Evolutionary conservation across 1,139 yeast genomes (phyloP).

Genomic region (Sugiyamaella xylanicola): DNA sequence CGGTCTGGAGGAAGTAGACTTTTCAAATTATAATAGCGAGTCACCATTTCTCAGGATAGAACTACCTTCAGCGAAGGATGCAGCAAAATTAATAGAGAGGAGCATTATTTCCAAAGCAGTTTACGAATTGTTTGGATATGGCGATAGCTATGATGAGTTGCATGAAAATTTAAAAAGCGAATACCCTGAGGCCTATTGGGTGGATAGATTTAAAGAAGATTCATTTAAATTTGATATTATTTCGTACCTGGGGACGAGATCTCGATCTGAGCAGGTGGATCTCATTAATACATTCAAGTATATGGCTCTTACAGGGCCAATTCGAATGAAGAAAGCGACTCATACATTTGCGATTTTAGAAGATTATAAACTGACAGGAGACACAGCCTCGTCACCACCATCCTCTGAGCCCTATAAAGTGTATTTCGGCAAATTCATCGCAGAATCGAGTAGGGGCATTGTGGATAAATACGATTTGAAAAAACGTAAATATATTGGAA

Average conservation of each 20-base stretch:
- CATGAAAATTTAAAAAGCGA: constrained; percentile 53
- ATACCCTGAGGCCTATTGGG: constrained; percentile 19
- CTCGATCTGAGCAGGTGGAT: constrained; percentile 55
- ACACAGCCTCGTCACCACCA: constrained; percentile 52
- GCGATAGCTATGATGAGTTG: constrained; percentile 55
- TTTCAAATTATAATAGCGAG: constrained; percentile 57
- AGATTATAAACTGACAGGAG: constrained; percentile 54
- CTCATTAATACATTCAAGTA: constrained; percentile 74
- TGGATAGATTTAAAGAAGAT: constrained; percentile 27
- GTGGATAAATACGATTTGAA: constrained; percentile 80
- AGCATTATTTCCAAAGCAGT: constrained; percentile 73
- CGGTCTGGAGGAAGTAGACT: constrained; percentile 56
- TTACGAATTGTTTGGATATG: constrained; percentile 85
- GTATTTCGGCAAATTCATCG: constrained; percentile 78
- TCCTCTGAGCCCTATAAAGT: constrained; percentile 51
- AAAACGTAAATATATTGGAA: constrained; percentile 85
- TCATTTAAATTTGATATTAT: constrained; percentile 79
- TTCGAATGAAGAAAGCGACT: constrained; percentile 78
- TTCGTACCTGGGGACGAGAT: constrained; percentile 69
- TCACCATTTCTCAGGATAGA: constrained; percentile 72
- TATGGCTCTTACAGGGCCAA: constrained; percentile 73
- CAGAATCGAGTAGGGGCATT: constrained; percentile 65
- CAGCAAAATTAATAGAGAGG: constrained; percentile 62
- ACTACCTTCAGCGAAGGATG: constrained; percentile 65
- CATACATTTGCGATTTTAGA: constrained; percentile 72